Base-by-base conservation (phyloP, 2,329 filamentous ascomycete genomes). In the Diaporthe sp. region DNA sequence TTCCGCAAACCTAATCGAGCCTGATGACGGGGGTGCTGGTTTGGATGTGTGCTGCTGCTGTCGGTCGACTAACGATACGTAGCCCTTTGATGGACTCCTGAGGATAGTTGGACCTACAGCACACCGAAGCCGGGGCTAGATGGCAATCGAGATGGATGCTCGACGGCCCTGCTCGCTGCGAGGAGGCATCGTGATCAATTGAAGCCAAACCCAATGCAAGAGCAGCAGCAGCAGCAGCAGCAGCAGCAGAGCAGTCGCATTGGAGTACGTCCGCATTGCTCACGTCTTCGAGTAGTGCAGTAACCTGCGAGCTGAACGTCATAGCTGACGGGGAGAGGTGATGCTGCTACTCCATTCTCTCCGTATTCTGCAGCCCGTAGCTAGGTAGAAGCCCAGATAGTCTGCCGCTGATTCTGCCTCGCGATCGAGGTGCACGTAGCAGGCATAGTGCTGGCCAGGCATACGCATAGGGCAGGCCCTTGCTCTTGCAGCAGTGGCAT, bases 371-470 rank as follows among this genome's bases (percentile, higher is more conserved):
- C n/a, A 42, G 34, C 31, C 22, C 7, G 37, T 55, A 39, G 65
- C 49, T 28, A 72, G 69, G 53, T 59, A 59, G 53, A 72, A 59
- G 69, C 49, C 10, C 34, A 55, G 49, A 42, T 53, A 34, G 58
- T 73, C 58, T 73, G 71, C 71, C 71, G 22, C 15, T 22, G 34
- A 73, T 44, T 73, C 71, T 73, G 71, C 71, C 71, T 73, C 58
- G 55, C 46, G 71, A 65, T 73, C 58, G 42, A 9, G 61, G 34
- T 34, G 65, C 46, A 42, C 12, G 49, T 69, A 22, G 34, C 46
- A 42, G 42, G 39, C 22, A 53, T 68, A 31, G 62, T 39, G 7
- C 22, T 13, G 62, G 22, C 65, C 34, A 53, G 65, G 65, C 65
- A 68, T n/a, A 28, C 65, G 31, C 53, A 28, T 68, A 39, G 31